Evolutionary conservation across 1,284 basidiomycete genomes (phyloP), one percentile per base, ranked within the genome.

Genomic region (Fomitopsis palustris): DNA sequence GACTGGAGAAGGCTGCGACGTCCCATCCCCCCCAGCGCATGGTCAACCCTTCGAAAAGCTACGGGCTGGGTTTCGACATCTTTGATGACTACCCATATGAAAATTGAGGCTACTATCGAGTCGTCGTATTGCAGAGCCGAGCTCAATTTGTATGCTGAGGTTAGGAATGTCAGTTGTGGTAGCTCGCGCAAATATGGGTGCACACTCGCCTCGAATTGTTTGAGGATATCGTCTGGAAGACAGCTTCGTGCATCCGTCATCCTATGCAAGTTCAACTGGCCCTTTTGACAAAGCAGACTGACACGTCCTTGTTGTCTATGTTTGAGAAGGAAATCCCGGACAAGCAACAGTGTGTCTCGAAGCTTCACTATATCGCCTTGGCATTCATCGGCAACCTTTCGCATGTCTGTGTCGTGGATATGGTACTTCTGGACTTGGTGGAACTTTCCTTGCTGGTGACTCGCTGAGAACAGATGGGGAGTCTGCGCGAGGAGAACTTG

Each of bases 11-110:
- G 52, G 85, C 83, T 1, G 87, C 88, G 12, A 70, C 69, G 23
- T 75, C 82, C 7, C 85, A 90, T 62, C 67, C 74, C 1, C 77
- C 77, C 0, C 67, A 81, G 63, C 78, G 87, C 23, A 78, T 81
- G 5, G 72, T 83, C 27, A 84, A 90, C 66, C 88, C 88, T 1
- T 83, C 83, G 66, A 77, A 81, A 64, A 65, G 62, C 0, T 90
- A 87, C 86, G 82, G 82, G 1, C 73, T 90, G 2, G 74, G 76
- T 45, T 82, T 79, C 54, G 86, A 89, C 67, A 78, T 90, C 43
- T 90, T 86, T 64, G 81, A 86, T 52, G 78, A 75, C 42, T 65
- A 71, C 39, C 60, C 55, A 23, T 47, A 47, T 17, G 41, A 47
- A 35, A 5, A 19, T 3, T 54, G 55, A 51, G 10, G 31, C 2